These are phyloP conservation scores for Dentipellis fragilis DNA, from an alignment of 768 basidiomycete species.

Conservation along the genomic window DNA sequence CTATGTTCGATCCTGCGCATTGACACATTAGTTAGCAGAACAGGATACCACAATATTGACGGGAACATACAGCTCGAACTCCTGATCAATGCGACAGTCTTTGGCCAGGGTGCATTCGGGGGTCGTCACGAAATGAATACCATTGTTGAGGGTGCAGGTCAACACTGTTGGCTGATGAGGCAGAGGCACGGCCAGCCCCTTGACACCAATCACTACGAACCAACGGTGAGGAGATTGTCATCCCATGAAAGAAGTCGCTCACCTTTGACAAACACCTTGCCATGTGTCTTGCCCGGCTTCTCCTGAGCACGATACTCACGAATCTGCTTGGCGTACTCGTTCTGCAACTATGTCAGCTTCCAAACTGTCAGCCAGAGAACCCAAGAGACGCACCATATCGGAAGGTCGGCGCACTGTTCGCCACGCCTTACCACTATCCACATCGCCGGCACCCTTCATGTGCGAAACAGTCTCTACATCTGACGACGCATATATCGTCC, in stretches of 20 bases:
- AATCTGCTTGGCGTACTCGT: conserved; percentile 90
- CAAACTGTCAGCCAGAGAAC: background rate
- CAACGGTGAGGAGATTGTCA: background rate
- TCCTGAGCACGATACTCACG: conserved; percentile 70
- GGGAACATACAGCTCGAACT: conserved; percentile 74
- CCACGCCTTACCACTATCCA: conserved; percentile 81
- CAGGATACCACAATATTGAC: no score
- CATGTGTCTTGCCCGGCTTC: conserved; percentile 69
- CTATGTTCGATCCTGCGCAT: conserved; percentile 72
- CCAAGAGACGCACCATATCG: conserved; percentile 67
- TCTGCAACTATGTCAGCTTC: conserved; percentile 33
- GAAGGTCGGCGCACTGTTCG: conserved; percentile 79
- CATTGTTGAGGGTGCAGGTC: conserved; percentile 89
- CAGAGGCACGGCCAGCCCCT: conserved; percentile 64
- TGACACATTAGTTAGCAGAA: no score
- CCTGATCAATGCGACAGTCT: conserved; percentile 68
- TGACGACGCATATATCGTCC: conserved; percentile 67
- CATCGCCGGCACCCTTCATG: conserved; percentile 65
- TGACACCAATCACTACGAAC: conserved; percentile 61
- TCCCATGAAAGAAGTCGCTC: conserved; percentile 8
- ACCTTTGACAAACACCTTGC: conserved; percentile 95
- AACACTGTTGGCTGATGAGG: conserved; percentile 67
- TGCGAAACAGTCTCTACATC: conserved; percentile 66
- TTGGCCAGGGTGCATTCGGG: conserved; percentile 56
- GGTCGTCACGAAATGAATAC: conserved; percentile 91